These are phyloP conservation scores for Chlamydomonas asymmetrica DNA, from an alignment of 139 green algal species.

Conservation along the genomic window DNA sequence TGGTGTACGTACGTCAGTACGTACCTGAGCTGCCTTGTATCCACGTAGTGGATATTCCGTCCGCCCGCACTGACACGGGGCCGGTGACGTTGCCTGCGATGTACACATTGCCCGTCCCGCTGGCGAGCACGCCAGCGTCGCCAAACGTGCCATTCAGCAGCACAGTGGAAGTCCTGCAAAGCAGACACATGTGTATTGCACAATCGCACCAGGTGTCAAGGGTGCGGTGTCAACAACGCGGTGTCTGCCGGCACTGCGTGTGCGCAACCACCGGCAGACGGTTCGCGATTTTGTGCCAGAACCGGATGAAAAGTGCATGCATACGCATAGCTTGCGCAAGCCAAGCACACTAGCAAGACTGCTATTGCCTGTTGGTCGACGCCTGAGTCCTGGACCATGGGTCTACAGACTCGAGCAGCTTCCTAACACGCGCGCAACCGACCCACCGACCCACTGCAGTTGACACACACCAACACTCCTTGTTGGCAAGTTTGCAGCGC, in stretches of 20 bases:
- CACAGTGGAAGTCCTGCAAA: constrained; percentile 14
- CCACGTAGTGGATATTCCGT: constrained; percentile 20
- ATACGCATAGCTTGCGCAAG: neutral
- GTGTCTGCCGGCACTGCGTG: neutral
- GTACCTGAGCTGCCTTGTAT: constrained; percentile 2
- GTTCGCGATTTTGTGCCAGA: neutral
- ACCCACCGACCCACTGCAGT: no score
- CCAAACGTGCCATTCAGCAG: constrained; percentile 18
- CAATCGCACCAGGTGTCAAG: no score
- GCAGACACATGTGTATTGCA: neutral
- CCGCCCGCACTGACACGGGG: constrained; percentile 1
- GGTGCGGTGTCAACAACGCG: neutral
- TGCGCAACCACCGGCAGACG: neutral
- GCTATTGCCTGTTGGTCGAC: no score
- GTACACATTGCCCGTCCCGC: constrained; percentile 18
- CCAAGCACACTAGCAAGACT: neutral
- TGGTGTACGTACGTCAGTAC: neutral
- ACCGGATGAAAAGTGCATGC: neutral
- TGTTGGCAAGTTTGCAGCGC: no score
- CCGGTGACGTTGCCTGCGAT: constrained; percentile 10
- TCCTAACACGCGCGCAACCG: no score
- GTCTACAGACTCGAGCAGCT: no score
- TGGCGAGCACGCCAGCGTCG: constrained; percentile 5
- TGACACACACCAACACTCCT: no score
- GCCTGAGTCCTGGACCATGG: no score